Evolutionary conservation across 2,329 filamentous ascomycete genomes (phyloP), one percentile per base, ranked within the genome.

Genomic region (Colletotrichum noveboracense): DNA sequence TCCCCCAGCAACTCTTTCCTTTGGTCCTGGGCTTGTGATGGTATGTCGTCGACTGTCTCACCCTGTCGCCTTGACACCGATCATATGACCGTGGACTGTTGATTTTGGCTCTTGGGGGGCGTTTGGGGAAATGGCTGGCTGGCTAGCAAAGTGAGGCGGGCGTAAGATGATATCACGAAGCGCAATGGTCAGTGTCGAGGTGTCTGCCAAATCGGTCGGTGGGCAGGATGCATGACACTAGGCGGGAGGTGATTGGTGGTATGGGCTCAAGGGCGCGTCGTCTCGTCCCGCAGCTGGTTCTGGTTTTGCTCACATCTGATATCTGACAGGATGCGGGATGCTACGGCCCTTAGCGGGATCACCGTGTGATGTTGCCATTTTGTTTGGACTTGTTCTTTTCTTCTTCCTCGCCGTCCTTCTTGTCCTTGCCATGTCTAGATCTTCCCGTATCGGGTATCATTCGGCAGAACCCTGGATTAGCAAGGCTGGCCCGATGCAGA

Each of bases 141-240:
- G 14, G 30, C 34, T 10, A 2, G 6, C 43, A 64, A 68, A 68
- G 65, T 73, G 70, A 76, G 70, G 74, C 74, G 70, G 56, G 70
- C 55, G 74, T 76, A 56, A 76, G 64, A 76, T 76, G 64, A 76
- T 76, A 76, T 74, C 74, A 76, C 74, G 70, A 38, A 64, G 43
- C 64, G 74, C 74, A 64, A 65, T 74, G 64, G n/a, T 60, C 32
- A 34, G 34, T 26, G 48, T 36, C 28, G 13, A 7, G 26, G 14
- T 55, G 18, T 55, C 18, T n/a, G 52, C 56, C 58, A 43, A 58
- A 68, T 48, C 24, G 34, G 65, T 68, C 38, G 43, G 64, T 38
- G 70, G 64, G 70, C 74, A 65, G 74, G 58, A 67, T 65, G 74
- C 70, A 74, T 64, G 70, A 58, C 74, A 76, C 74, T 32, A 58